phyloP scores from a whole-genome alignment of 2,329 filamentous ascomycete species.

The Alternaria alternata region DNA sequence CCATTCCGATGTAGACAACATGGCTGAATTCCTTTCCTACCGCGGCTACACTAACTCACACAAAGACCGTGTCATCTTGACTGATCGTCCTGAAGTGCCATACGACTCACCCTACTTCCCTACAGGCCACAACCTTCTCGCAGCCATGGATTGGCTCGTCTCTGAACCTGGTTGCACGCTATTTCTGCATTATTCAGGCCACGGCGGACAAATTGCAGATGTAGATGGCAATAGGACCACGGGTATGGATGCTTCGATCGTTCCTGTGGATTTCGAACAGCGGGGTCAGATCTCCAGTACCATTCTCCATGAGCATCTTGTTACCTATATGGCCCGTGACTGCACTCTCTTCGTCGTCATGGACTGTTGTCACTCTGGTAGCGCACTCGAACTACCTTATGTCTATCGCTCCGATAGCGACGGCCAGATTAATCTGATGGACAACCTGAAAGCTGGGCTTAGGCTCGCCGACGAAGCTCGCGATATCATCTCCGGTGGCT shows the following conservation, averaged over 20 bases:
- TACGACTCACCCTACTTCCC: slow-evolving; percentile 48
- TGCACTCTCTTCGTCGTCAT: slow-evolving; percentile 65
- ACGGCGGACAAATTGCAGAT: slow-evolving; percentile 63
- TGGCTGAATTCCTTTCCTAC: slow-evolving; percentile 56
- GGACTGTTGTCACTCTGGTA: slow-evolving; percentile 70
- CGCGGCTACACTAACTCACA: slow-evolving; percentile 54
- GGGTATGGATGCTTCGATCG: slow-evolving; percentile 60
- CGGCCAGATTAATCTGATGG: slow-evolving; percentile 64
- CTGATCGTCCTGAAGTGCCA: slow-evolving; percentile 49
- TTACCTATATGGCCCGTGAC: slow-evolving; percentile 60
- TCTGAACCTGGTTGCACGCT: slow-evolving; percentile 60
- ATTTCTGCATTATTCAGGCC: slow-evolving; percentile 68
- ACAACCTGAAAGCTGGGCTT: slow-evolving; percentile 63
- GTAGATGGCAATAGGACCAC: slow-evolving; percentile 50
- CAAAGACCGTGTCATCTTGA: slow-evolving; percentile 56
- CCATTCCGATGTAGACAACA: slow-evolving; percentile 60
- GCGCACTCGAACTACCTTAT: slow-evolving; percentile 66
- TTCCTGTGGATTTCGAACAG: slow-evolving; percentile 62
- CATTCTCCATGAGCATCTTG: slow-evolving; percentile 61
- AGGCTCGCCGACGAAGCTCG: slow-evolving; percentile 60
- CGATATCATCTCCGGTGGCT: slow-evolving; percentile 60
- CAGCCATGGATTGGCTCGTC: slow-evolving; percentile 67
- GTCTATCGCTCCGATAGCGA: slow-evolving; percentile 66
- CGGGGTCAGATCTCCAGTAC: slow-evolving; percentile 63
- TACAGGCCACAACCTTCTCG: slow-evolving; percentile 56